phyloP scores from a whole-genome alignment of 1,284 basidiomycete genomes.

The Puccinia polysora region DNA sequence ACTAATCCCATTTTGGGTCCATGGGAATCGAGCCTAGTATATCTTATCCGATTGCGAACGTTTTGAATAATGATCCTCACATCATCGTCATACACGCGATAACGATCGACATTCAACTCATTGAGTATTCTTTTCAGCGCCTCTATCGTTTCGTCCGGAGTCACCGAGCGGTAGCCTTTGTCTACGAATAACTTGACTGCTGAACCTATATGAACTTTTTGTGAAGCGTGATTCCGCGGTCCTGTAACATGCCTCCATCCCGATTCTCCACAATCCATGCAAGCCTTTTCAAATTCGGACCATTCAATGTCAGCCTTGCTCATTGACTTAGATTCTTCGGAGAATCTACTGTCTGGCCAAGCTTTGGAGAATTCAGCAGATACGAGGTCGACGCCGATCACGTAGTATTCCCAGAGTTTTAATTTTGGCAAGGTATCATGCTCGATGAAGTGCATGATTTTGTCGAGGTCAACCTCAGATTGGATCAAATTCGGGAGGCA shows the following conservation, averaged over 20 bases:
- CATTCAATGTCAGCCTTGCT: constrained; percentile 16
- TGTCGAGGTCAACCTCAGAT: constrained; percentile 65
- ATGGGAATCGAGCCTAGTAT: constrained; percentile 71
- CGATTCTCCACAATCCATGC: background rate
- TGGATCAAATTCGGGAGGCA: constrained; percentile 69
- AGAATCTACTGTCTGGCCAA: constrained; percentile 47
- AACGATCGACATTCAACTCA: constrained; percentile 78
- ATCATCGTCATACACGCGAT: constrained; percentile 78
- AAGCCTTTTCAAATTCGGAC: constrained; percentile 22
- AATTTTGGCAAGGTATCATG: constrained; percentile 61
- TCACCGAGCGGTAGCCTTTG: constrained; percentile 55
- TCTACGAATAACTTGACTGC: constrained; percentile 67
- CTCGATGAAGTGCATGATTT: constrained; percentile 64
- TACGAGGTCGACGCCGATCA: constrained; percentile 63
- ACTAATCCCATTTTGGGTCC: constrained; percentile 83
- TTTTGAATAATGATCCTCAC: constrained; percentile 67
- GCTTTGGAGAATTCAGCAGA: constrained; percentile 52
- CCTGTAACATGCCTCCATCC: constrained; percentile 36
- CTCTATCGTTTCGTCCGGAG: constrained; percentile 58
- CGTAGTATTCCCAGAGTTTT: constrained; percentile 86
- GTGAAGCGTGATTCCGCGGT: constrained; percentile 62
- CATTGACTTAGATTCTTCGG: background rate
- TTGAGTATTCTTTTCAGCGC: constrained; percentile 73
- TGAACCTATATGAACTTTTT: constrained; percentile 59
- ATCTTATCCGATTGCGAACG: constrained; percentile 70